Conservation (phyloP, 176 grass and related monocot species). For the Carex cristatella region DNA sequence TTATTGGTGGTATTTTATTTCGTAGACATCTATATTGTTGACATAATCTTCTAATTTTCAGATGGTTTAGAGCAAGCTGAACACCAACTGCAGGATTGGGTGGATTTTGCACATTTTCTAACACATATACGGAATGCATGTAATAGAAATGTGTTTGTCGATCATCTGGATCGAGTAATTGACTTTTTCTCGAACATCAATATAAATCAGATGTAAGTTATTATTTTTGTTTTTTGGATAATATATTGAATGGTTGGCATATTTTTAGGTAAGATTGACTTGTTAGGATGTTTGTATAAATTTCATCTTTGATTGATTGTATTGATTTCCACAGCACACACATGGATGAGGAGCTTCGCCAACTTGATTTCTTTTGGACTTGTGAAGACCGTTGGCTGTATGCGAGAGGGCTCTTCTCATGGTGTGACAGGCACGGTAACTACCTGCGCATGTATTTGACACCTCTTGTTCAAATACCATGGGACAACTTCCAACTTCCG, state of each 20-base stretch:
- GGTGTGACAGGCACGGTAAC: not conserved
- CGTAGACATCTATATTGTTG: too few relatives aligned
- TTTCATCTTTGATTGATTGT: not conserved
- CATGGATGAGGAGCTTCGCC: not conserved
- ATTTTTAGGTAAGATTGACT: not conserved
- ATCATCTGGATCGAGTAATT: not conserved
- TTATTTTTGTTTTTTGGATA: not conserved
- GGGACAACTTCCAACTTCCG: not conserved
- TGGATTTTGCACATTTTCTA: not conserved
- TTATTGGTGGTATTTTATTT: too few relatives aligned
- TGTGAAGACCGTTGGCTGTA: not conserved
- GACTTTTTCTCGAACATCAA: not conserved
- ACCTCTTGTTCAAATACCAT: not conserved
- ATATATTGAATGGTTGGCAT: not conserved
- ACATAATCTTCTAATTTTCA: not conserved
- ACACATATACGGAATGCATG: not conserved
- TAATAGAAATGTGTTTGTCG: not conserved
- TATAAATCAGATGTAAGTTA: not conserved
- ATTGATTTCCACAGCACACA: not conserved
- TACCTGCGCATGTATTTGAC: not conserved
- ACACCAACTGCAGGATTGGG: not conserved
- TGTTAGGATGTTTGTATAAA: not conserved
- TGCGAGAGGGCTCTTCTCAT: not conserved
- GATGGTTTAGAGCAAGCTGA: not conserved
- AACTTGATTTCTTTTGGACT: not conserved